phyloP scores from a whole-genome alignment of 768 basidiomycete species.

The Hirschioporus abietinus region DNA sequence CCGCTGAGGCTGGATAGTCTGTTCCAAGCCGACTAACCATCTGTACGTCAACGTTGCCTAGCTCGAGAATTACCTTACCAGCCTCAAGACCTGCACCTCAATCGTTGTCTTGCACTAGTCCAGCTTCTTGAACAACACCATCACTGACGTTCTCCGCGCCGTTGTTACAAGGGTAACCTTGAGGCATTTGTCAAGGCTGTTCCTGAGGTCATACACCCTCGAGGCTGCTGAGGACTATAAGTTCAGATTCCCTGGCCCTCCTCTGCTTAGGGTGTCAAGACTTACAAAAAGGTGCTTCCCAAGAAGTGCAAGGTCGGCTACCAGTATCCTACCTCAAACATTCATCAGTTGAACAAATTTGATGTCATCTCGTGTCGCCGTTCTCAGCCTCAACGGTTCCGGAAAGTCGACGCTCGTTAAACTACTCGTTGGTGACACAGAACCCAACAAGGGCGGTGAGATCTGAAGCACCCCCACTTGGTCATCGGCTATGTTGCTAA shows the following conservation, averaged over 20 bases:
- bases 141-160: slow-evolving; percentile 94
- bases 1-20: no score
- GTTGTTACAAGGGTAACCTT: slow-evolving; percentile 92
- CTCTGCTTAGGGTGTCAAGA: slow-evolving; percentile 98
- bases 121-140: slow-evolving; percentile 94
- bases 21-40: slow-evolving; percentile 96
- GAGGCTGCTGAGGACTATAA: slow-evolving; percentile 95
- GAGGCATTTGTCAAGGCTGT: slow-evolving; percentile 91
- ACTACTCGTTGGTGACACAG: slow-evolving; percentile 93
- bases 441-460: slow-evolving; percentile 94
- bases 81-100: slow-evolving; percentile 87
- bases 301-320: slow-evolving; percentile 98
- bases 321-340: slow-evolving; percentile 84
- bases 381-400: slow-evolving; percentile 98
- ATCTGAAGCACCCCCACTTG: slow-evolving; percentile 99
- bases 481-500: slow-evolving; percentile 99
- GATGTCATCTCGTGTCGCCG: slow-evolving; percentile 94
- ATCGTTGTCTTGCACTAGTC: slow-evolving; percentile 99
- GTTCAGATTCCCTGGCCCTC: slow-evolving; percentile 97
- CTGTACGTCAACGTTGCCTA: slow-evolving; percentile 97
- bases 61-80: slow-evolving; percentile 91
- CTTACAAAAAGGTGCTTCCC: slow-evolving; percentile 93
- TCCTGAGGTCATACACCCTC: slow-evolving; percentile 96
- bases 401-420: slow-evolving; percentile 98
- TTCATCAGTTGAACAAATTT: slow-evolving; percentile 92